A percentile compares a stretch with the other conserved stretches of the same genome.
phyloP scores from a whole-genome alignment of 306 rosid species.

The Vigna angularis region DNA sequence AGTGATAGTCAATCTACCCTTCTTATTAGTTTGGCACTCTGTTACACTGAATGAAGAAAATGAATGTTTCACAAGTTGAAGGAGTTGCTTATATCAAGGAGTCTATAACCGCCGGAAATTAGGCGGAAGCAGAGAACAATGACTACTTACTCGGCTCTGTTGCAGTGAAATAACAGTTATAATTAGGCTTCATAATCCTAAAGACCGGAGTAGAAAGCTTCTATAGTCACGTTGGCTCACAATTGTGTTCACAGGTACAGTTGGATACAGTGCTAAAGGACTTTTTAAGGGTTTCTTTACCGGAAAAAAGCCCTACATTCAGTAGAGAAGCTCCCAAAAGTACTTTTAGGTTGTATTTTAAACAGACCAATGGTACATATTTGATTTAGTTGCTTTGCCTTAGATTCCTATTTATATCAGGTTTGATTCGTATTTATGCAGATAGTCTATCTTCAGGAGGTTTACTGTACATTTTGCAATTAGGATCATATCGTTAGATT shows the following conservation, averaged over 20 bases:
- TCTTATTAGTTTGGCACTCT: not conserved
- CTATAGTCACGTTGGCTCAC: not conserved
- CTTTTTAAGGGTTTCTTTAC: too few species aligned
- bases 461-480: not conserved
- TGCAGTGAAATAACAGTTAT: not conserved
- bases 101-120: too few species aligned
- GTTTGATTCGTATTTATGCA: not conserved
- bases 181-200: not conserved
- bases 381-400: not conserved
- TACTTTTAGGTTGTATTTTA: too few species aligned
- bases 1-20: not conserved
- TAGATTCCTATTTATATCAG: not conserved
- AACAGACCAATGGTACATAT: not conserved
- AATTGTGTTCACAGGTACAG: not conserved
- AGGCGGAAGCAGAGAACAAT: not conserved
- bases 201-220: not conserved
- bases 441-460: not conserved
- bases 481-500: not conserved
- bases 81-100: not conserved
- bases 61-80: not conserved
- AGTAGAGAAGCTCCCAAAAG: too few species aligned
- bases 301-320: too few species aligned
- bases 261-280: too few species aligned
- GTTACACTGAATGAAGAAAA: not conserved
- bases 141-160: not conserved